phyloP scores from a whole-genome alignment of 1,284 basidiomycete species.

The Neolentinus lepideus region DNA sequence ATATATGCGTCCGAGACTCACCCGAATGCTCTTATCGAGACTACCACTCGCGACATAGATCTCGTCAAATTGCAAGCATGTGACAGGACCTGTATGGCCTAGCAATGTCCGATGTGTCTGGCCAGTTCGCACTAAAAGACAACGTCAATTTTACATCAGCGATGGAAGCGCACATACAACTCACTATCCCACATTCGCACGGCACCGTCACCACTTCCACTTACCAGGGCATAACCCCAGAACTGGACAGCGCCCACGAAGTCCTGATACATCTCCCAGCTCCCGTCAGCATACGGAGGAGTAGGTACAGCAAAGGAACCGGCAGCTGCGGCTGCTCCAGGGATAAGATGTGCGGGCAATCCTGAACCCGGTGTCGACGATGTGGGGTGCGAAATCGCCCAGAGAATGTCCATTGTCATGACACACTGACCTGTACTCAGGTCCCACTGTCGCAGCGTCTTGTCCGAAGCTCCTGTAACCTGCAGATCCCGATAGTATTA shows the following conservation, averaged over 20 bases:
- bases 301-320: constrained; percentile 76
- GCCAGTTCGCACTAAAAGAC: constrained; percentile 83
- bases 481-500: constrained; percentile 21
- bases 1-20: constrained; percentile 21
- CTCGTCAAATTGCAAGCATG: constrained; percentile 96
- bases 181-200: constrained; percentile 99
- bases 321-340: constrained; percentile 48
- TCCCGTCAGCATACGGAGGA: constrained; percentile 85
- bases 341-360: constrained; percentile 40
- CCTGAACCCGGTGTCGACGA: constrained; percentile 33
- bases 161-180: constrained; percentile 23
- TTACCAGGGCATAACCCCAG: constrained; percentile 97
- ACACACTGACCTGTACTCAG: constrained; percentile 95
- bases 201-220: constrained; percentile 93
- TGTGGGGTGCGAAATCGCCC: constrained; percentile 94
- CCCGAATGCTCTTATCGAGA: constrained; percentile 89
- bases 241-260: constrained; percentile 98
- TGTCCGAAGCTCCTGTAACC: constrained; percentile 97
- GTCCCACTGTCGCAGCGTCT: constrained; percentile 98
- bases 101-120: constrained; percentile 92
- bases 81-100: constrained; percentile 93
- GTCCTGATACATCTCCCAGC: constrained; percentile 94
- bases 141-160: constrained; percentile 1
- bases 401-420: constrained; percentile 99
- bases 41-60: constrained; percentile 88